Conservation (phyloP, 169 alveolate species). For the Plasmodium reichenowi region DNA sequence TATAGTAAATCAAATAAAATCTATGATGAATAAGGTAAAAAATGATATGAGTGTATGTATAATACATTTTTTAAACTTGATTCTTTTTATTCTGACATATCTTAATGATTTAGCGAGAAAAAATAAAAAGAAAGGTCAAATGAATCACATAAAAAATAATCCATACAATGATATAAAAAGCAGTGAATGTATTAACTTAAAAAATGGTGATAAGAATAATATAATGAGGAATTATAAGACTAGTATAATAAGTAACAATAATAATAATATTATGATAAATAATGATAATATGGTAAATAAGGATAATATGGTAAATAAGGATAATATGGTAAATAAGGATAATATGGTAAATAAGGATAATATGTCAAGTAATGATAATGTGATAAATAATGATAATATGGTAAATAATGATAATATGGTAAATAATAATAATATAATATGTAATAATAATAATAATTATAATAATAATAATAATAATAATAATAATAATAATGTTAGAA, state of each 20-base stretch:
- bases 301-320: no score
- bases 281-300: not conserved
- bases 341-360: no score
- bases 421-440: no score
- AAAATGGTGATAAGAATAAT: not conserved
- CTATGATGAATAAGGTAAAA: constrained; percentile 45
- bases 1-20: constrained; percentile 32
- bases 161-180: not conserved
- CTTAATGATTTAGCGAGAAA: constrained; percentile 32
- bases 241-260: not conserved
- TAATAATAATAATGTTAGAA: no score
- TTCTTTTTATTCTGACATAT: constrained; percentile 33
- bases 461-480: not conserved
- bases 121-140: constrained; percentile 9
- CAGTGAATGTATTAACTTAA: not conserved
- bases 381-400: no score
- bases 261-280: not conserved
- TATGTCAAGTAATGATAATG: no score
- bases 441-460: not conserved
- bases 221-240: not conserved
- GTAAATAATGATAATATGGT: no score
- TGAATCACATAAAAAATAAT: not conserved
- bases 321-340: no score
- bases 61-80: constrained; percentile 40
- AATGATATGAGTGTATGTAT: constrained; percentile 17